Base-by-base conservation (phyloP, 495 filamentous ascomycete species). In the Daldinia concentrica region DNA sequence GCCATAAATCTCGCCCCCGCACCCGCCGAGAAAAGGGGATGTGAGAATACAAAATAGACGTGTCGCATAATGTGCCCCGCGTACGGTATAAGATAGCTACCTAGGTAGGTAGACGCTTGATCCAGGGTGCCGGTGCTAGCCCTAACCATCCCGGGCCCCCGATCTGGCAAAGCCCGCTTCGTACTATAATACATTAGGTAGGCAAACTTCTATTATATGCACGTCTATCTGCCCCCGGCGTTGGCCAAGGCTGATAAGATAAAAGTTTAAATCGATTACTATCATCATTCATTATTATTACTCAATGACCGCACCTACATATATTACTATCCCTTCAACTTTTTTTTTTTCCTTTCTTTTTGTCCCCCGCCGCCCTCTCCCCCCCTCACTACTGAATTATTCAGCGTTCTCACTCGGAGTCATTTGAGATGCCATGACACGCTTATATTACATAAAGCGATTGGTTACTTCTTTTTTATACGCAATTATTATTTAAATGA, bases 221-320 rank as follows among this genome's bases (percentile, higher is more conserved):
- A n/a, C n/a, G n/a, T n/a, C n/a, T n/a, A n/a, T n/a, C n/a, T n/a
- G n/a, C n/a, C n/a, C n/a, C 34, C 34, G 34, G 34, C 34, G 34
- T 5, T 36, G 34, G 34, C 24, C 27, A 12, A 29, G 9, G 50
- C 50, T 14, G 69, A 66, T 71, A 71, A 71, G 68, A 66, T 61
- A 62, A 54, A 58, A 61, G 56, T 19, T 57, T 66, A 62, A 62
- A 62, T 57, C 29, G 24, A 66, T 66, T 62, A 66, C 50, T 61
- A 56, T 57, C n/a, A 32, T 29, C 6, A 51, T 65, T 56, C 15
- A 32, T 64, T 64, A 24, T 36, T 26, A 69, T 69, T 69, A 69
- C 24, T 64, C 60, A 69, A 69, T 59, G 34, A 6, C 27, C 7
- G 6, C 27, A 29, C 27, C 7, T 29, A 6, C n/a, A n/a, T n/a